Evolutionary conservation across 163 green algal genomes (phyloP), one percentile per base, ranked within the genome.

Genomic region (Scenedesmus sp.): DNA sequence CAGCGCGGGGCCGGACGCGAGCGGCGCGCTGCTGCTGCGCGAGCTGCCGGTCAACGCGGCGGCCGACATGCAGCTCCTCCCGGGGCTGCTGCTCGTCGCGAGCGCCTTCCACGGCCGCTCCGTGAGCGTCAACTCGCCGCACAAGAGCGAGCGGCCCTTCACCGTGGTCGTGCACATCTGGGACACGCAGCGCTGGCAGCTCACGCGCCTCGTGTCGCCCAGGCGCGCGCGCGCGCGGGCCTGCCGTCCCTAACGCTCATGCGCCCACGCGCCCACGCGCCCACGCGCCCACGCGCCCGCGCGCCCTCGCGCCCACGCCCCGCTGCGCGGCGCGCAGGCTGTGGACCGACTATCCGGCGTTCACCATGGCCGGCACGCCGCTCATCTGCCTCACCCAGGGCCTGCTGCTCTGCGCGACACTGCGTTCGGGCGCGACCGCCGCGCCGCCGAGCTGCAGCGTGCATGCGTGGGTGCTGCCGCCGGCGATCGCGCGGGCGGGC

Each of bases 11-110:
- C 45, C 56, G 24, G 57, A 24, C 34, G 60, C 42, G 4, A 53
- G 22, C 22, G 63, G 60, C 1, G 74, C 48, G 2, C 29, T 66
- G 36, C 74, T 81, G 74, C 28, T 81, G 36, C 51, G 51, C 18
- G 74, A 81, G 53, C 31, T 81, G 14, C 74, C 62, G 2, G 74
- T 81, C 24, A 81, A 81, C 44, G 74, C 74, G 29, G 63, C 74
- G 11, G 63, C 74, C 31, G 63, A 81, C 57, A 64, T 81, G 48
- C n/a, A 56, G 51, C 63, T 81, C 24, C 29, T 39, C 50, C 50
- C 33, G 1, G 63, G 74, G 36, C 51, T 64, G 63, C 74, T 81
- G 74, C 36, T 81, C 50, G 63, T 81, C 13, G 63, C 63, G 2
- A 75, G 60, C 62, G 64, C 45, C 48, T 80, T 80, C 47, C 72